These are phyloP conservation scores for Punctularia strigosozonata DNA, from an alignment of 768 basidiomycete genomes.

Conservation along the genomic window DNA sequence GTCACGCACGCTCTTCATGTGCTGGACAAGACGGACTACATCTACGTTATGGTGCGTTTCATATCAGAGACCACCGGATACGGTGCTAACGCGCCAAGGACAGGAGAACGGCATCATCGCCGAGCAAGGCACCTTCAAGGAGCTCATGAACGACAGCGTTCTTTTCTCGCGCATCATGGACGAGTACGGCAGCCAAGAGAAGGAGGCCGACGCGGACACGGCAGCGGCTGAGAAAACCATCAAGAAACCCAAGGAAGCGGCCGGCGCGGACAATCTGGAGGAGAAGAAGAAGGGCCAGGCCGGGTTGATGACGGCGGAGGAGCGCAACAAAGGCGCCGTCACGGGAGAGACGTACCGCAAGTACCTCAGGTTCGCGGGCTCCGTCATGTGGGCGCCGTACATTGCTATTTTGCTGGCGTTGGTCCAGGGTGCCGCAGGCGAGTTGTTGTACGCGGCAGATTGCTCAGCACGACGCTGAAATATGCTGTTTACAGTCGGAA, in stretches of 20 bases:
- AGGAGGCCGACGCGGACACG: conserved; percentile 22
- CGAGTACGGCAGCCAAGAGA: conserved; percentile 36
- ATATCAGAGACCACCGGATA: no score
- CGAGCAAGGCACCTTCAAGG: conserved; percentile 52
- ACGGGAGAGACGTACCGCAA: conserved; percentile 19
- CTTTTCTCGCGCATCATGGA: conserved; percentile 41
- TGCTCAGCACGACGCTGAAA: not conserved
- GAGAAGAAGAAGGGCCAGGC: conserved; percentile 9
- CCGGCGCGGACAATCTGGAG: not conserved
- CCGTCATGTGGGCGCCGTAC: conserved; percentile 25
- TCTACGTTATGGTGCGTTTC: conserved; percentile 56
- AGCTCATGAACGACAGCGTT: conserved; percentile 29
- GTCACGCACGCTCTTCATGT: conserved; percentile 52
- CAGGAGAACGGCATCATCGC: conserved; percentile 44
- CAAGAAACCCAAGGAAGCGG: conserved; percentile 16
- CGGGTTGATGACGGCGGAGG: conserved; percentile 29
- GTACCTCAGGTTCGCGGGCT: conserved; percentile 25
- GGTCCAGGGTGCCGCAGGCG: conserved; percentile 39
- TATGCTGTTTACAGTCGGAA: conserved; percentile 29
- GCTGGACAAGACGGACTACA: conserved; percentile 47
- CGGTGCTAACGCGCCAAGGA: no score
- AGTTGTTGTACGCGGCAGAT: not conserved
- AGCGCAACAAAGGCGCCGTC: conserved; percentile 27
- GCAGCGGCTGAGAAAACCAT: conserved; percentile 7
- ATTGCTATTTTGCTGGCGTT: conserved; percentile 32